Percentiles rank a stretch among this genome's conserved stretches.
Conservation (phyloP, 2,329 filamentous ascomycete species). For the Aspergillus brasiliensis region DNA sequence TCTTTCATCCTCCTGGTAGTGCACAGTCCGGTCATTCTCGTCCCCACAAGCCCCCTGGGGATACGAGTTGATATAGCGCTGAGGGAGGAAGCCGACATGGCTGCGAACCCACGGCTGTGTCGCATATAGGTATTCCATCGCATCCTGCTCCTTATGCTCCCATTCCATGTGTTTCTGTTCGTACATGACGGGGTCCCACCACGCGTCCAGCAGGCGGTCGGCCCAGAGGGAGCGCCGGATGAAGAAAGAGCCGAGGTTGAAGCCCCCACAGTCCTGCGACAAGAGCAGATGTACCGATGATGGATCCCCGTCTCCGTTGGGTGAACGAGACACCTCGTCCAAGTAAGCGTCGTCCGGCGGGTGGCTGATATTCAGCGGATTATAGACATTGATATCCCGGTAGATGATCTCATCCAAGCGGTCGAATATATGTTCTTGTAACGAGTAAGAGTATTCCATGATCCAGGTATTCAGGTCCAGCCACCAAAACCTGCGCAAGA, state of each 20-base stretch:
- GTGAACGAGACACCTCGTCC: slow-evolving; percentile 71
- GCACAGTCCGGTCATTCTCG: slow-evolving; percentile 66
- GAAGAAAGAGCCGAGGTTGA: slow-evolving; percentile 97
- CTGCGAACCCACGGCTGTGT: slow-evolving; percentile 91
- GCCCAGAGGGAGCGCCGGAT: slow-evolving; percentile 83
- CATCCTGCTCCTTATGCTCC: slow-evolving; percentile 98
- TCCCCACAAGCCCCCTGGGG: slow-evolving; percentile 80
- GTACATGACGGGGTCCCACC: slow-evolving; percentile 98
- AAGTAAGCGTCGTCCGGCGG: slow-evolving; percentile 75
- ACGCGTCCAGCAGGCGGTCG: slow-evolving; percentile 87
- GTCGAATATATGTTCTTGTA: slow-evolving; percentile 89
- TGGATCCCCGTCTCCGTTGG: slow-evolving; percentile 73
- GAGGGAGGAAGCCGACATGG: slow-evolving; percentile 83
- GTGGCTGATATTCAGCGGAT: slow-evolving; percentile 90
- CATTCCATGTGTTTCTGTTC: slow-evolving; percentile 99
- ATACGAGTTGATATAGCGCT: slow-evolving; percentile 93
- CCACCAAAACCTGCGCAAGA: slow-evolving; percentile 86
- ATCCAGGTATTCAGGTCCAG: slow-evolving; percentile 95
- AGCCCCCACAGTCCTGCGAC: slow-evolving; percentile 91
- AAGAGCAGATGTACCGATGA: slow-evolving; percentile 85
- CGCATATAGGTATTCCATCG: slow-evolving; percentile 86
- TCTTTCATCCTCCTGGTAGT: slow-evolving; percentile 81
- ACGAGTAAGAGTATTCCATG: slow-evolving; percentile 91
- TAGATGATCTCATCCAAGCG: slow-evolving; percentile 74
- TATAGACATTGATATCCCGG: slow-evolving; percentile 94